Evolutionary conservation across 2,329 filamentous ascomycete species (phyloP), one percentile per base, ranked within the genome.

Genomic region (Fusarium equiseti): DNA sequence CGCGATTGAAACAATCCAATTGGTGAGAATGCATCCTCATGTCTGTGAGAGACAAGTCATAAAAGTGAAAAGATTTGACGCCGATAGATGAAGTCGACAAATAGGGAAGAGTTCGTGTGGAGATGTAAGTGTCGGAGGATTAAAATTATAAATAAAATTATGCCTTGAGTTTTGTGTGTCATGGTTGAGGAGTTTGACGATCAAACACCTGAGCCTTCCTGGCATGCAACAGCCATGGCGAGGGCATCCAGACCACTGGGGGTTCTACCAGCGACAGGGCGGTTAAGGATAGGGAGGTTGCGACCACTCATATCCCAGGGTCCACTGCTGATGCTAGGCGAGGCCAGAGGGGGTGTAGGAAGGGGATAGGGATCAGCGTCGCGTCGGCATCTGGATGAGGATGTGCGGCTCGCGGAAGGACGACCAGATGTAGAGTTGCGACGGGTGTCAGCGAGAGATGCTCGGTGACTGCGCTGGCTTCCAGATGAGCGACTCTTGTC

Each of bases 161-260:
- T 62, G 38, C 58, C 44, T 24, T 45, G 55, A 46, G 50, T 51
- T 57, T 46, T 52, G 40, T 48, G 49, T 54, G 45, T 42, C 57
- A 49, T 35, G 51, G 51, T 27, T 53, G 51, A 45, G 27, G 22
- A 32, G 6, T n/a, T 45, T 40, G 46, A 50, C n/a, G 58, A 57
- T 72, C 59, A 72, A 43, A 59, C 35, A 55, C 71, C 73, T 56
- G 77, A 73, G 46, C 81, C 81, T 71, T 86, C 84, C 74, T 87
- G 84, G 67, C 84, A 86, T 26, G 85, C 86, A 16, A 87, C 82
- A 24, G 85, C 87, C 80, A 86, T 82, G 49, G 86, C 87, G 22
- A 89, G 79, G 10, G 86, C 83, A 67, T 88, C 86, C 8, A 89
- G 82, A 22, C 86, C 86, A 63, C 83, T 87, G 68, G 81, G 81